A percentile compares a stretch with the other conserved stretches of the same genome.
These are phyloP conservation scores for Ophiocordyceps camponoti-saundersi DNA, from an alignment of 2,329 filamentous ascomycete genomes.

Conservation along the genomic window DNA sequence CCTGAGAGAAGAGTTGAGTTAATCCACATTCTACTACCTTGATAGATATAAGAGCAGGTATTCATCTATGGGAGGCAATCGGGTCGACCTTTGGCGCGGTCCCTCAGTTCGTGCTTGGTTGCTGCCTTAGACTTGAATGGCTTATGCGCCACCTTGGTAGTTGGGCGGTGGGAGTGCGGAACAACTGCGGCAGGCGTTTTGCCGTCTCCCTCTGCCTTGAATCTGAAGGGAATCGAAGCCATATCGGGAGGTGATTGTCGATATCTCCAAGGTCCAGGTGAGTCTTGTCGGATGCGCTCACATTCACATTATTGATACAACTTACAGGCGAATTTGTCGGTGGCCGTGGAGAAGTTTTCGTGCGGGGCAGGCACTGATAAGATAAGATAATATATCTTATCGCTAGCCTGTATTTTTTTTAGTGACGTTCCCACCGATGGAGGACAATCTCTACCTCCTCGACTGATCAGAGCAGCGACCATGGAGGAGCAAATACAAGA, in stretches of 20 bases:
- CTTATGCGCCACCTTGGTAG: slow-evolving; percentile 80
- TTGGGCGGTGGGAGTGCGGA: slow-evolving; percentile 75
- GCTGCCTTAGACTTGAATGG: slow-evolving; percentile 83
- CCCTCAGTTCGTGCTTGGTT: slow-evolving; percentile 73
- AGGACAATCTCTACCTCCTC: neutral
- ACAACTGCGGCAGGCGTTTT: slow-evolving; percentile 57
- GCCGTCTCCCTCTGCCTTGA: slow-evolving; percentile 62
- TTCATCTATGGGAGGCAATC: neutral
- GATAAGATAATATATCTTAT: neutral
- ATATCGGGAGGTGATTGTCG: slow-evolving; percentile 32
- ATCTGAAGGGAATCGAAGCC: slow-evolving; percentile 66
- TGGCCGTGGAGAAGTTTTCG: neutral
- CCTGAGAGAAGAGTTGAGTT: slow-evolving; percentile 33
- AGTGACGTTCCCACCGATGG: neutral
- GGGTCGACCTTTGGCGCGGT: slow-evolving; percentile 55
- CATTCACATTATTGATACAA: neutral
- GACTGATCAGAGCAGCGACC: slow-evolving; percentile 1
- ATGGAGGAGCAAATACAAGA: slow-evolving; percentile 21
- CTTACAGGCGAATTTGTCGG: neutral
- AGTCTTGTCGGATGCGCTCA: too few species aligned
- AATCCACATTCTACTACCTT: neutral
- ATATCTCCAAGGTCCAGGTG: too few species aligned
- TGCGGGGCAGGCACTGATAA: neutral
- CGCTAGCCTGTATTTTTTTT: neutral
- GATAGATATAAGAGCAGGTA: too few species aligned